Evolutionary conservation across 1,139 yeast genomes (phyloP).

Genomic region (Diutina pseudorugosa): DNA sequence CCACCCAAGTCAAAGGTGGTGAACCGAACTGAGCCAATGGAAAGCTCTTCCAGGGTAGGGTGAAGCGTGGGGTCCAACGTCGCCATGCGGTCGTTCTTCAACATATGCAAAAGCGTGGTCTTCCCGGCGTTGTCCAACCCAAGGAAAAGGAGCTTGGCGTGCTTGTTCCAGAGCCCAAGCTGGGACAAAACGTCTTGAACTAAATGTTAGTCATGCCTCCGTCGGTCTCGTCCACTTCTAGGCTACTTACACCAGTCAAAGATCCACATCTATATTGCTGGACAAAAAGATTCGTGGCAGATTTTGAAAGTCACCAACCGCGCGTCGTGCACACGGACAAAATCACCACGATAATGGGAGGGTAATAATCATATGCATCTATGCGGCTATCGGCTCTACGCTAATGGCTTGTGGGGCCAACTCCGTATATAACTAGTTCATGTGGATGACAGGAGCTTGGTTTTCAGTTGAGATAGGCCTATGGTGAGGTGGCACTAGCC

Average conservation of each 20-base stretch:
- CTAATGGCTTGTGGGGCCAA: not conserved
- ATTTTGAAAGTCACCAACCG: not conserved
- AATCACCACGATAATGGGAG: not conserved
- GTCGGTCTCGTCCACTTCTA: not conserved
- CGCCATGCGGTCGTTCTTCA: conserved; percentile 94
- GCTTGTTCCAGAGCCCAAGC: conserved; percentile 94
- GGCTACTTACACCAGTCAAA: conserved; percentile 10
- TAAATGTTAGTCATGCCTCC: conserved; percentile 9
- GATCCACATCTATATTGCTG: conserved; percentile 8
- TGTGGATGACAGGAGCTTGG: not conserved
- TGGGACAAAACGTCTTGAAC: conserved; percentile 91
- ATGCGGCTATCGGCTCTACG: not conserved
- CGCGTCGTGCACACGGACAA: not conserved
- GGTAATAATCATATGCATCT: not conserved
- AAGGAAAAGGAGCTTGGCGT: conserved; percentile 87
- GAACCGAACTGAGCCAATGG: conserved; percentile 92
- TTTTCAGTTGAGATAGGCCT: no score
- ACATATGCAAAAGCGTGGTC: conserved; percentile 92
- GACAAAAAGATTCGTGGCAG: conserved; percentile 2
- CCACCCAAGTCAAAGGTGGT: conserved; percentile 99
- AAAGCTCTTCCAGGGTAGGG: conserved; percentile 96
- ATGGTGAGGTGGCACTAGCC: no score
- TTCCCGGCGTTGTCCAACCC: conserved; percentile 99
- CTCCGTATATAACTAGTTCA: no score
- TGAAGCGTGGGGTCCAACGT: conserved; percentile 96